Evolutionary conservation across 176 grass and related monocot genomes (phyloP).

Genomic region (Oropetium thomaeum): DNA sequence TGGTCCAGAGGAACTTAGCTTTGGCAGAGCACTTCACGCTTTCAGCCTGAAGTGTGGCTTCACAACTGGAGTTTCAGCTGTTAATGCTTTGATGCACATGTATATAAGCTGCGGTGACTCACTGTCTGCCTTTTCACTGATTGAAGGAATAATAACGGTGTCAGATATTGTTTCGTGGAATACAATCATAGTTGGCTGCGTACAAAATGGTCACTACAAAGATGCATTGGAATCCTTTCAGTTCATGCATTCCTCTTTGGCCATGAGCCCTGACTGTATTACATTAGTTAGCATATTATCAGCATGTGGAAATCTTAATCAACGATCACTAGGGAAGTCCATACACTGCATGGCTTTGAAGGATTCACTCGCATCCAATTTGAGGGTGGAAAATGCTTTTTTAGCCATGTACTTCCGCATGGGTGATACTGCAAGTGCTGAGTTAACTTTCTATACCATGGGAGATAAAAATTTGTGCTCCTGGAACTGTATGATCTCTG

Average conservation of each 20-base stretch:
- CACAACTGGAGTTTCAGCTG: constrained; percentile 35
- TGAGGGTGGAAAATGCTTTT: constrained; percentile 69
- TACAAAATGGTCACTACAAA: constrained; percentile 53
- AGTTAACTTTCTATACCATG: constrained; percentile 45
- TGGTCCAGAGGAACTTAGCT: constrained; percentile 52
- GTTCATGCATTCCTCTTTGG: constrained; percentile 57
- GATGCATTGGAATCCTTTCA: constrained; percentile 58
- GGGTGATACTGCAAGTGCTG: constrained; percentile 54
- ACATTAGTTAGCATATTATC: constrained; percentile 66
- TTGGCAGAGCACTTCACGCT: constrained; percentile 62
- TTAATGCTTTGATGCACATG: constrained; percentile 83
- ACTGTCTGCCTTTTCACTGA: constrained; percentile 34
- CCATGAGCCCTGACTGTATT: constrained; percentile 53
- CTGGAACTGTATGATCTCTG: constrained; percentile 89
- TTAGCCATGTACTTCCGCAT: constrained; percentile 73
- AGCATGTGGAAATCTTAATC: constrained; percentile 61
- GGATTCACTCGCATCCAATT: constrained; percentile 40
- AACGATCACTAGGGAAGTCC: constrained; percentile 36
- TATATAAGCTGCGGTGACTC: constrained; percentile 56
- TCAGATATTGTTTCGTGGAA: constrained; percentile 91
- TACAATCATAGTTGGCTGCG: constrained; percentile 62
- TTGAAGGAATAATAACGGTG: constrained; percentile 33
- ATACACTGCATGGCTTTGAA: constrained; percentile 62
- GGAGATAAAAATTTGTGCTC: constrained; percentile 64
- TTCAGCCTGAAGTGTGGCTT: constrained; percentile 56